A percentile compares a stretch with the other conserved stretches of the same genome.
These are phyloP conservation scores for Biscutella laevigata DNA, from an alignment of 441 rosid genomes.

Conservation along the genomic window DNA sequence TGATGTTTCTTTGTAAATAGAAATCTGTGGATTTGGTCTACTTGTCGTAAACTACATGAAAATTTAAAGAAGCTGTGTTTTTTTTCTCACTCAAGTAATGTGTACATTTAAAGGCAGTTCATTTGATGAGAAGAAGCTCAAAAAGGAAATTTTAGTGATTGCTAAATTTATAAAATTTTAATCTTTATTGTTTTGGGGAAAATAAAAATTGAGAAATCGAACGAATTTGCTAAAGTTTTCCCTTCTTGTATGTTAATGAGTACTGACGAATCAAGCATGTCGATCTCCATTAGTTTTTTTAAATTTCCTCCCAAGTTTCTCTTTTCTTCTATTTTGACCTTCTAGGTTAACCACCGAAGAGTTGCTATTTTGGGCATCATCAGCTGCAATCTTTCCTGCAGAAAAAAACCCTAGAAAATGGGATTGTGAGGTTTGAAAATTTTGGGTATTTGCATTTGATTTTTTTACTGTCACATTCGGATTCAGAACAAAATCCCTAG, in stretches of 20 bases:
- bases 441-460: constrained; percentile 1
- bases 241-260: constrained; percentile 21
- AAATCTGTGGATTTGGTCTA: constrained; percentile 5
- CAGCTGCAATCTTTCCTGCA: neutral
- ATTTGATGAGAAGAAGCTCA: neutral
- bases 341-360: constrained; percentile 7
- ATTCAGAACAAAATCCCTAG: constrained; percentile 15
- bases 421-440: constrained; percentile 2
- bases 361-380: constrained; percentile 1
- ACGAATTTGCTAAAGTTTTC: constrained; percentile 18
- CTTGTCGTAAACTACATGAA: constrained; percentile 9
- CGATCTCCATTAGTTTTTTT: constrained; percentile 8
- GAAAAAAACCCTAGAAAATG: constrained; percentile 20
- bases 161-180: neutral
- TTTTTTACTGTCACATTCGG: neutral
- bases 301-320: neutral
- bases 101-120: neutral
- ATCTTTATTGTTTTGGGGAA: neutral
- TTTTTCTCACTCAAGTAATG: neutral
- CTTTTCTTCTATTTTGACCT: constrained; percentile 21
- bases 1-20: constrained; percentile 22
- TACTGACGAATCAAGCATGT: constrained; percentile 12
- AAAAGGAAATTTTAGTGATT: neutral
- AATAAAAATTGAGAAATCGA: constrained; percentile 9
- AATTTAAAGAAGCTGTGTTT: constrained; percentile 3